phyloP scores from a whole-genome alignment of 2,329 filamentous ascomycete species.

The Zopfia rhizophila region DNA sequence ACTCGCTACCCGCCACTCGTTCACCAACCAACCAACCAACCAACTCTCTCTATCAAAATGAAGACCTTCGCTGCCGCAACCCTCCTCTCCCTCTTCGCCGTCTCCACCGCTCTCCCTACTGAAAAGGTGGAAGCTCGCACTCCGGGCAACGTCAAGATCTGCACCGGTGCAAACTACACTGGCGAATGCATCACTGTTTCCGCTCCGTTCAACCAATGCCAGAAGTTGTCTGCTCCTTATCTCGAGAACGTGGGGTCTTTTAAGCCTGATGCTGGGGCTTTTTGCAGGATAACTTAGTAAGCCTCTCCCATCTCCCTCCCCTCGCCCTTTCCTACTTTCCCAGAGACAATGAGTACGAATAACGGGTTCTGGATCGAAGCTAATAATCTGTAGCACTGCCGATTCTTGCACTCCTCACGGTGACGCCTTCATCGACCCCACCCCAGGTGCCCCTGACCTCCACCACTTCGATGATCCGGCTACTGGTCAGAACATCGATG shows the following conservation, averaged over 20 bases:
- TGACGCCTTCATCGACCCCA: constrained; percentile 27
- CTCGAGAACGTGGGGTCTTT: constrained; percentile 26
- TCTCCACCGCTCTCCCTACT: constrained; percentile 22
- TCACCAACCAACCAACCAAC: background rate
- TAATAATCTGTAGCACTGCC: constrained; percentile 23
- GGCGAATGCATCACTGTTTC: constrained; percentile 17
- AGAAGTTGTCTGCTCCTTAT: constrained; percentile 11
- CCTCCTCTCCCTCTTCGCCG: constrained; percentile 21
- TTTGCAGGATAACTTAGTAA: constrained; percentile 35
- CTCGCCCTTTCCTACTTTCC: background rate
- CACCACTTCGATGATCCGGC: constrained; percentile 21
- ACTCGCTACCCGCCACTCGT: background rate
- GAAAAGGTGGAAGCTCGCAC: constrained; percentile 11
- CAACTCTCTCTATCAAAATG: constrained; percentile 20
- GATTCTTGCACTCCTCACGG: constrained; percentile 28
- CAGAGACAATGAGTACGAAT: background rate
- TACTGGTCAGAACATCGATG: constrained; percentile 20
- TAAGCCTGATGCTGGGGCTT: constrained; percentile 18
- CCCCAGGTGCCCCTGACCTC: constrained; percentile 16
- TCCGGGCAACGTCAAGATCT: constrained; percentile 20
- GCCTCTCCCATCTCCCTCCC: constrained; percentile 5
- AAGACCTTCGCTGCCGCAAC: constrained; percentile 22
- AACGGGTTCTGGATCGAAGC: too few species aligned
- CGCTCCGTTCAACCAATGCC: constrained; percentile 21
- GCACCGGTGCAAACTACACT: constrained; percentile 24